A percentile compares a stretch with the other conserved stretches of the same genome.
These are phyloP conservation scores for Phaseolus coccineus DNA, from an alignment of 331 rosid species.

Conservation along the genomic window DNA sequence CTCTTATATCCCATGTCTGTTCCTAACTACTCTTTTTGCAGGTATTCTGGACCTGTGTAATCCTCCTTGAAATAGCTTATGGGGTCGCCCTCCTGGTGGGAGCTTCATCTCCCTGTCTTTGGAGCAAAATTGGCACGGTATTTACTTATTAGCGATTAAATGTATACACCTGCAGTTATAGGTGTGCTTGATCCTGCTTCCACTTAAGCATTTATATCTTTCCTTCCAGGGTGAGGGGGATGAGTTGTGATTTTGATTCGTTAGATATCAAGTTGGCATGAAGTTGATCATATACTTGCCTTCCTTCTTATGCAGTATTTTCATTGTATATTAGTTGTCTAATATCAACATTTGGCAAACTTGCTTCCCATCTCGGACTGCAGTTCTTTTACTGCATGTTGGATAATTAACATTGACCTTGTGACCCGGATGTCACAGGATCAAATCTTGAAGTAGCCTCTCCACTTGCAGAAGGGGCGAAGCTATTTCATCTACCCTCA, in stretches of 20 bases:
- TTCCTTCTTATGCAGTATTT: constrained; percentile 11
- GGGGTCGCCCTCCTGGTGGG: constrained; percentile 78
- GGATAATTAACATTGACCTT: neutral
- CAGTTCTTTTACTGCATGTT: neutral
- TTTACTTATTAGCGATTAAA: constrained; percentile 31
- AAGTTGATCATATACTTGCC: neutral
- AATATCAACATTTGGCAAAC: constrained; percentile 12
- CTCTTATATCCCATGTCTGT: constrained; percentile 7
- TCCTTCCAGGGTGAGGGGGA: neutral
- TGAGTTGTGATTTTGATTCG: constrained; percentile 1
- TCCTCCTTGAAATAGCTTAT: constrained; percentile 89
- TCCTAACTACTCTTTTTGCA: constrained; percentile 51
- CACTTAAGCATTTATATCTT: neutral
- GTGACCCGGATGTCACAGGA: neutral
- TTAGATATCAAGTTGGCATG: constrained; percentile 18
- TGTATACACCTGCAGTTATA: constrained; percentile 9
- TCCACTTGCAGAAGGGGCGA: neutral
- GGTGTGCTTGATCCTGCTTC: constrained; percentile 14
- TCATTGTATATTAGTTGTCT: neutral
- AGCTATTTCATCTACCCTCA: neutral
- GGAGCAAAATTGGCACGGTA: constrained; percentile 91
- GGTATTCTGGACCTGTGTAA: constrained; percentile 95
- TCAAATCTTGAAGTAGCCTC: neutral
- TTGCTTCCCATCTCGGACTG: constrained; percentile 9
- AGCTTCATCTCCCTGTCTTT: constrained; percentile 68